A percentile compares a stretch with the other conserved stretches of the same genome.
phyloP scores from a whole-genome alignment of 2,329 filamentous ascomycete species.

The Mariannaea elegans region DNA sequence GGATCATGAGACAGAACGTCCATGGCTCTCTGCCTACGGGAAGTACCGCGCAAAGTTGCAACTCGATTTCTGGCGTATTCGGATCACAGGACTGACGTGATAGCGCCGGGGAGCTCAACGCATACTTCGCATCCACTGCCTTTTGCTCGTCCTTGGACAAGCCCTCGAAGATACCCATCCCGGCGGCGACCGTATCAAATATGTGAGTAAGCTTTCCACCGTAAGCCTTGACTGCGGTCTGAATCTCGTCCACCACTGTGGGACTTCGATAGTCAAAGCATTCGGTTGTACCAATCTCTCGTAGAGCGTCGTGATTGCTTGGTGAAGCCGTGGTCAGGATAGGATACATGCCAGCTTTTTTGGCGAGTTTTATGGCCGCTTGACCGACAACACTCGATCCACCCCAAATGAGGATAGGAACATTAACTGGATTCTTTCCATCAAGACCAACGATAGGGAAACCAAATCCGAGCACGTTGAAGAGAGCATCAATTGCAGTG shows the following conservation, averaged over 20 bases:
- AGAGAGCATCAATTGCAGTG: conserved; percentile 6
- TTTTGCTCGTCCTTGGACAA: too few species aligned
- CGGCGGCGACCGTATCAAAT: conserved; percentile 1
- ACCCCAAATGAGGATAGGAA: conserved; percentile 47
- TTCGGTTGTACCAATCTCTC: conserved; percentile 43
- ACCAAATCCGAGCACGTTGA: conserved; percentile 10
- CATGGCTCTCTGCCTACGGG: too few species aligned
- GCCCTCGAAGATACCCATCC: too few species aligned
- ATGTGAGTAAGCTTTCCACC: background rate
- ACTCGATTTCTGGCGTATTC: too few species aligned
- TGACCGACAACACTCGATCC: conserved; percentile 46
- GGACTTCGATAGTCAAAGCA: conserved; percentile 46
- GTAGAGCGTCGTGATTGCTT: conserved; percentile 44
- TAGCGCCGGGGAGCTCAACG: too few species aligned
- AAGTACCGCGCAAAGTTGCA: too few species aligned
- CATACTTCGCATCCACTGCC: too few species aligned
- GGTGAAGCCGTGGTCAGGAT: conserved; percentile 47
- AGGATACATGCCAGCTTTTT: conserved; percentile 39
- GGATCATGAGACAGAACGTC: too few species aligned
- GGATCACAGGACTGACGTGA: too few species aligned
- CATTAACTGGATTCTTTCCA: background rate
- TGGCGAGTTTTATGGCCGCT: conserved; percentile 47
- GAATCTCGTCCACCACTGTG: conserved; percentile 7
- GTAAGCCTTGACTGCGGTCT: background rate
- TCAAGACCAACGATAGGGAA: background rate